Evolutionary conservation across 176 grass and related monocot species (phyloP).

Genomic region (Triticum dicoccoides): DNA sequence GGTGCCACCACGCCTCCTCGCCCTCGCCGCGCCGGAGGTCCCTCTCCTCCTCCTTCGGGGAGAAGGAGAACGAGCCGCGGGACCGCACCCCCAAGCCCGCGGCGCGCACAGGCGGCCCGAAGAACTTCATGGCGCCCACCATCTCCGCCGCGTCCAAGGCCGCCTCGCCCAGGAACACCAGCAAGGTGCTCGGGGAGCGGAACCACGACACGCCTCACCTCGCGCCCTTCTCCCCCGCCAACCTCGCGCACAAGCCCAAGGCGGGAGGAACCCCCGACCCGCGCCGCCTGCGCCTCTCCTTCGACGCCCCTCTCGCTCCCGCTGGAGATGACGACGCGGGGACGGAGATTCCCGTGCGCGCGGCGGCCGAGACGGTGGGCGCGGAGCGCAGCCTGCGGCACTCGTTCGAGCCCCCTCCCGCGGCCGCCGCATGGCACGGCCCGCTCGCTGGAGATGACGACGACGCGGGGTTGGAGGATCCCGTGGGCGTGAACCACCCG

Average conservation of each 20-base stretch:
- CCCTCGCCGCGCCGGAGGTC: conserved; percentile 31
- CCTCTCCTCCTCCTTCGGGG: background rate
- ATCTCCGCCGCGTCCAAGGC: conserved; percentile 87
- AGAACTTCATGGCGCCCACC: conserved; percentile 95
- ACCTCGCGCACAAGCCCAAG: conserved; percentile 27
- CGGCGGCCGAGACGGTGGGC: no score
- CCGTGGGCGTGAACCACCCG: background rate
- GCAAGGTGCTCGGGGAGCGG: conserved; percentile 63
- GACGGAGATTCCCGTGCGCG: background rate
- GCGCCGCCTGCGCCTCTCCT: conserved; percentile 25
- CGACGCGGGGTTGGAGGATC: background rate
- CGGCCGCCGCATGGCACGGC: background rate
- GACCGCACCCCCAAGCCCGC: conserved; percentile 25
- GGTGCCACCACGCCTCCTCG: conserved; percentile 17
- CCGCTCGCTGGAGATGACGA: background rate
- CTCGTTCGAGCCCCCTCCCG: conserved; percentile 25
- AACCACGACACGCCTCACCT: conserved; percentile 39
- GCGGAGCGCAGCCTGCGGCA: conserved; percentile 4
- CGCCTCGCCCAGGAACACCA: conserved; percentile 36
- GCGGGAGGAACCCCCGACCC: background rate
- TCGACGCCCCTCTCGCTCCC: background rate
- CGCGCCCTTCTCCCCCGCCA: conserved; percentile 6
- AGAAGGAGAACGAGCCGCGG: conserved; percentile 59
- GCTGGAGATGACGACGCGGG: background rate
- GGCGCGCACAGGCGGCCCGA: conserved; percentile 3